Percentiles rank a stretch among this genome's conserved stretches.
Evolutionary conservation across 352 stramenopile species (phyloP).

Genomic region (Phytophthora ramorum): DNA sequence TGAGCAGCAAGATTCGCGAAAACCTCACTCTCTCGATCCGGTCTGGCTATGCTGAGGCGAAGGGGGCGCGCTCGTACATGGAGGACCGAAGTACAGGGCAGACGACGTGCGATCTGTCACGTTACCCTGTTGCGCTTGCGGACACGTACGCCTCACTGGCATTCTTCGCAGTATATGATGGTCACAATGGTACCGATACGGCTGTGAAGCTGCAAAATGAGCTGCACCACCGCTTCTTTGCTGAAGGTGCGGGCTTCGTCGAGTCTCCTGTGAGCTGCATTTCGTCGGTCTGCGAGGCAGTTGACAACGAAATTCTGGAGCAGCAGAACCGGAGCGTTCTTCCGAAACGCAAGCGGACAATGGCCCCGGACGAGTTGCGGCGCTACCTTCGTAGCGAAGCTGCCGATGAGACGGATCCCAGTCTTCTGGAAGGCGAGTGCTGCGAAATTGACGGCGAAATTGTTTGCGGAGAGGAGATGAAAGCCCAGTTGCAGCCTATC

Average conservation of each 20-base stretch:
- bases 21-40: conserved; percentile 76
- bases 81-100: conserved; percentile 80
- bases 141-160: conserved; percentile 57
- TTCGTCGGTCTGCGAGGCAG: conserved; percentile 54
- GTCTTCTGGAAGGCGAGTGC: conserved; percentile 45
- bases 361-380: conserved; percentile 45
- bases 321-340: conserved; percentile 76
- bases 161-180: conserved; percentile 91
- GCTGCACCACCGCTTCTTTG: conserved; percentile 81
- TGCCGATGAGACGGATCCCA: conserved; percentile 11
- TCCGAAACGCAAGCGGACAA: conserved; percentile 70
- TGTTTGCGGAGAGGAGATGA: conserved; percentile 50
- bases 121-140: conserved; percentile 46
- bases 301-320: conserved; percentile 83
- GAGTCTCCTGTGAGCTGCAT: conserved; percentile 63
- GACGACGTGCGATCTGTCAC: conserved; percentile 50
- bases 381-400: conserved; percentile 24
- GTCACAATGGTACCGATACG: conserved; percentile 88
- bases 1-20: conserved; percentile 89
- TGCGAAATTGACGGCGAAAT: conserved; percentile 47
- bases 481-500: conserved; percentile 73
- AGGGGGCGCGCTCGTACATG: conserved; percentile 88
- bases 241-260: conserved; percentile 57
- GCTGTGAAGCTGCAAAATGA: conserved; percentile 77
- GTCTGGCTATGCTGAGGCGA: conserved; percentile 85